Base-by-base conservation (phyloP, 2,329 filamentous ascomycete species). In the Capronia coronata region DNA sequence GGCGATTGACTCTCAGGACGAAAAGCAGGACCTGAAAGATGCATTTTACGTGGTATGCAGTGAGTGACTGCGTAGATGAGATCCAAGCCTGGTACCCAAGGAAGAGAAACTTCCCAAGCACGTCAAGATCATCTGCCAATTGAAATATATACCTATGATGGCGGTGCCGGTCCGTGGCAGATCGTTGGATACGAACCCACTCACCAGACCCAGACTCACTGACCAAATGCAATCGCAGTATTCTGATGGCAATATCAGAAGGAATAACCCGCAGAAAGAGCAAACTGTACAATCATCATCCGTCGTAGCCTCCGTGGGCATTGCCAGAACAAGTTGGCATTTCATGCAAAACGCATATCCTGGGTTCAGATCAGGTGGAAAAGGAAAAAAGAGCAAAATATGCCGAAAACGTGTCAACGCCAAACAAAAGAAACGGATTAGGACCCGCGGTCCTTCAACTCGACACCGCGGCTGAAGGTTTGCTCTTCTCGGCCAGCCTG, bases 401-500 rank as follows among this genome's bases (percentile, higher is more conserved):
- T 27, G 11, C 30, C 13, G 30, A n/a, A n/a, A n/a, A n/a, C n/a
- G n/a, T n/a, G n/a, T 14, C 30, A 2, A 13, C 13, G 30, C 30
- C 30, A 14, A 16, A 34, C 30, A 13, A 13, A 11, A 10, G 9
- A 22, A 16, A 16, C 32, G 6, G n/a, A 6, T 38, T 38, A n/a
- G 8, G 19, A 27, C 10, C 8, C 7, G 13, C 19, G 16, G 14
- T 7, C 16, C 35, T 22, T 52, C 42, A 56, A 13, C 44, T 53
- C 30, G 45, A 47, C 3, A 53, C 47, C 18, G 50, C 3, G n/a
- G 50, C 32, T n/a, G 50, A 21, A 23, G 49, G 18, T 30, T 53
- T 54, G 29, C 41, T 43, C 22, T 53, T 52, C 22, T 52, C 55
- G 2, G 55, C 51, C 14, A 57, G 46, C 42, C 43, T 43, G 16